A percentile compares a stretch with the other conserved stretches of the same genome.
These are phyloP conservation scores for Grosmannia penicillata DNA, from an alignment of 2,329 filamentous ascomycete genomes.

Conservation along the genomic window DNA sequence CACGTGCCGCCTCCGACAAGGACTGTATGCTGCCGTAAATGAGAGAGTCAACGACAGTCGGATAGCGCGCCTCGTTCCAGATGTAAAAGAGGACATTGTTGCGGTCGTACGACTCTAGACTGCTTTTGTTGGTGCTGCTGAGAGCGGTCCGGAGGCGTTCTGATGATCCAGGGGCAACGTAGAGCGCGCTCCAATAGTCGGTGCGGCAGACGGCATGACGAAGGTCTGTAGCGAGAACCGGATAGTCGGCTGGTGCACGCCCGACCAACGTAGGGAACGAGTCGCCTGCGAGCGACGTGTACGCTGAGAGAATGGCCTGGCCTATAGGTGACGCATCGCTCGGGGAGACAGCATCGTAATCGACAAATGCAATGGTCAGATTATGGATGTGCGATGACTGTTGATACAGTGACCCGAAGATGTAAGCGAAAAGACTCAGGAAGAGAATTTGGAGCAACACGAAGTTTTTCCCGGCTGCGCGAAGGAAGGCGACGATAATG, in stretches of 20 bases:
- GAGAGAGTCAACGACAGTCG: conserved; percentile 15
- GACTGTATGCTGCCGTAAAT: conserved; percentile 15
- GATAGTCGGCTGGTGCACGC: conserved; percentile 12
- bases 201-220: conserved; percentile 20
- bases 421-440: conserved; percentile 19
- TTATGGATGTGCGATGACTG: conserved; percentile 15
- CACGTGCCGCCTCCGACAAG: conserved; percentile 4
- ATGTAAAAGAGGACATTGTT: conserved; percentile 18
- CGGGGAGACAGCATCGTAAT: conserved; percentile 18
- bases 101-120: conserved; percentile 17
- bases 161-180: conserved; percentile 18
- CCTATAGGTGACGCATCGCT: conserved; percentile 9
- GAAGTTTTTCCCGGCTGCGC: conserved; percentile 4
- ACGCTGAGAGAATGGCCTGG: conserved; percentile 17
- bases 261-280: conserved; percentile 19
- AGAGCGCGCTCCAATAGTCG: conserved; percentile 23
- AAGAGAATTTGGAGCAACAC: conserved; percentile 20
- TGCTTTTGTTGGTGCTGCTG: conserved; percentile 6
- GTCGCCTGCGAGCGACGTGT: conserved; percentile 16
- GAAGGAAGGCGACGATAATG: neutral
- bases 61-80: conserved; percentile 23
- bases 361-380: conserved; percentile 7
- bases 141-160: conserved; percentile 17
- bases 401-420: conserved; percentile 22
- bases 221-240: conserved; percentile 12